Percentiles rank a stretch among this genome's conserved stretches.
Evolutionary conservation across 1,284 basidiomycete genomes (phyloP).

Genomic region (Malassezia cuniculi): DNA sequence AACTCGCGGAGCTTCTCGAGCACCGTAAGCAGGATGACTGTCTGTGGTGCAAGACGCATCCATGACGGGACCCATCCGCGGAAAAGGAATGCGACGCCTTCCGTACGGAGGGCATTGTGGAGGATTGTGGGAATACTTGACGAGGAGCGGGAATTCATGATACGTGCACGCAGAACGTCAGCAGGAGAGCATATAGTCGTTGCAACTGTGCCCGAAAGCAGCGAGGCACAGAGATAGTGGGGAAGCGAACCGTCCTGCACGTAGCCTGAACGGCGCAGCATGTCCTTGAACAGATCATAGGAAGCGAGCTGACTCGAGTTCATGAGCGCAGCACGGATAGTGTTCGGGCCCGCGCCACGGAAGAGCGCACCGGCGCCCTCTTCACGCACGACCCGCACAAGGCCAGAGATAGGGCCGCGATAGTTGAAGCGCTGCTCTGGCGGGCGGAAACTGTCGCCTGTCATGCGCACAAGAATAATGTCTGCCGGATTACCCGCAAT

Average conservation of each 20-base stretch:
- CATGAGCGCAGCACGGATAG: constrained; percentile 50
- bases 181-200: constrained; percentile 46
- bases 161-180: constrained; percentile 47
- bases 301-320: constrained; percentile 46
- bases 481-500: constrained; percentile 48
- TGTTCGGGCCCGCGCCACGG: constrained; percentile 49
- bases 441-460: constrained; percentile 44
- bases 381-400: constrained; percentile 47
- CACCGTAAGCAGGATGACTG: constrained; percentile 40
- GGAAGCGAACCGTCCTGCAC: constrained; percentile 48
- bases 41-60: constrained; percentile 44
- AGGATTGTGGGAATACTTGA: constrained; percentile 21
- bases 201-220: constrained; percentile 50
- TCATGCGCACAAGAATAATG: constrained; percentile 48
- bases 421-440: constrained; percentile 36
- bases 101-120: constrained; percentile 27
- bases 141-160: constrained; percentile 46
- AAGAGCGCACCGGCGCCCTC: constrained; percentile 48
- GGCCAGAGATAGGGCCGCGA: constrained; percentile 47
- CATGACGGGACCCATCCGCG: constrained; percentile 52
- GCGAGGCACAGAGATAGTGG: constrained; percentile 48
- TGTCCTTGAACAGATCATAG: constrained; percentile 51
- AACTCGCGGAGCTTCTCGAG: constrained; percentile 32
- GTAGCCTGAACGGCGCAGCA: constrained; percentile 44
- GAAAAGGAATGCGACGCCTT: constrained; percentile 50